Percentiles rank a stretch among this genome's conserved stretches.
phyloP scores from a whole-genome alignment of 2,329 filamentous ascomycete species.

The Pezizomycotina sp. region DNA sequence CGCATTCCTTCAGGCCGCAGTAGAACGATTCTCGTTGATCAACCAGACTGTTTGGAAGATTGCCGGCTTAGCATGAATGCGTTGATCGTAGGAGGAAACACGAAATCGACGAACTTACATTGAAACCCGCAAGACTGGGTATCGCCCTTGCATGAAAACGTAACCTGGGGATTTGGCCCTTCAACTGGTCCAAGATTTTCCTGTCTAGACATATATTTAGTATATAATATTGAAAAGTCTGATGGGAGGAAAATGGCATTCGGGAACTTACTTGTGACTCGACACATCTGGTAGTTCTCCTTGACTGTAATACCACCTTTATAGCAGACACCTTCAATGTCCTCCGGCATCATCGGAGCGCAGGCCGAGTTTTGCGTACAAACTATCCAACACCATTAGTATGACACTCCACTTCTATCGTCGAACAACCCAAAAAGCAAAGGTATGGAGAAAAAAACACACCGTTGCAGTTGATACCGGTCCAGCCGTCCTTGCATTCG shows the following conservation, averaged over 20 bases:
- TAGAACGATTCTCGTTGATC: constrained; percentile 91
- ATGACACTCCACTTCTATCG: neutral
- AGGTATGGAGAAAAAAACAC: constrained; percentile 8
- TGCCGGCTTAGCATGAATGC: neutral
- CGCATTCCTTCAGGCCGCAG: constrained; percentile 70
- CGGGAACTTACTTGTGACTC: constrained; percentile 52
- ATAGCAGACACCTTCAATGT: constrained; percentile 76
- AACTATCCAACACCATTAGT: constrained; percentile 34
- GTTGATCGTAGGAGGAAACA: neutral
- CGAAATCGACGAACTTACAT: constrained; percentile 38
- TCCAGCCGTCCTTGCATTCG: constrained; percentile 83
- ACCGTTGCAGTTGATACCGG: constrained; percentile 84
- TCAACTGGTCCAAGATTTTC: constrained; percentile 76
- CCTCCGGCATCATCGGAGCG: constrained; percentile 69
- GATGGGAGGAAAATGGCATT: neutral
- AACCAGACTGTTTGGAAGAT: constrained; percentile 55
- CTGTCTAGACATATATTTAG: constrained; percentile 35
- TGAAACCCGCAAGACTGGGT: constrained; percentile 78
- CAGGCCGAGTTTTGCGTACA: constrained; percentile 73
- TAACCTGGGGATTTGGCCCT: constrained; percentile 81
- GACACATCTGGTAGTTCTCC: constrained; percentile 93
- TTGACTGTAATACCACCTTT: constrained; percentile 78
- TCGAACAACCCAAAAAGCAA: neutral
- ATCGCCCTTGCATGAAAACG: constrained; percentile 72
- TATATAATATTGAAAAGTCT: neutral